These are phyloP conservation scores for Coelastrella sp. DNA, from an alignment of 139 green algal species.

Conservation along the genomic window DNA sequence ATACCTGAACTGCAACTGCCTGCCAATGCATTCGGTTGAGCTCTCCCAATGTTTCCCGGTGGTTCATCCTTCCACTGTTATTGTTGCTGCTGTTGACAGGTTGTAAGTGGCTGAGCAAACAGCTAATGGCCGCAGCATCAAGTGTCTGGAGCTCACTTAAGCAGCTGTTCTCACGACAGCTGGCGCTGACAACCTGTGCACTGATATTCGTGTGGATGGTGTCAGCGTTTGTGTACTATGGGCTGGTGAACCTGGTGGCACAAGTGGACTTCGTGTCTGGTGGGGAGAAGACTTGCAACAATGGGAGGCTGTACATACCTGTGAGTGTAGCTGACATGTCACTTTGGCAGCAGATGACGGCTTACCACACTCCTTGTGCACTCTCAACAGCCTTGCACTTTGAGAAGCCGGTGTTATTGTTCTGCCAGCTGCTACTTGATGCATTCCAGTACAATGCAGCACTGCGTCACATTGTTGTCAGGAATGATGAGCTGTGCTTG, in stretches of 20 bases:
- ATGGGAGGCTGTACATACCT: not conserved
- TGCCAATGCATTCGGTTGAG: too few relatives aligned
- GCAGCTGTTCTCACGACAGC: not conserved
- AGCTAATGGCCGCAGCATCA: not conserved
- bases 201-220: constrained; percentile 73
- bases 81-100: not conserved
- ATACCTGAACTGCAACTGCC: too few relatives aligned
- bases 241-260: constrained; percentile 79
- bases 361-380: not conserved
- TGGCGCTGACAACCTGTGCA: constrained; percentile 57
- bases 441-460: too few relatives aligned
- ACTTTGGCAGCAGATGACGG: not conserved
- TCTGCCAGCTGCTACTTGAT: too few relatives aligned
- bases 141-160: constrained; percentile 2
- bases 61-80: too few relatives aligned
- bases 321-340: not conserved
- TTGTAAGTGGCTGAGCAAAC: not conserved
- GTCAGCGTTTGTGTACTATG: constrained; percentile 76
- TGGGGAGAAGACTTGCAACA: constrained; percentile 1
- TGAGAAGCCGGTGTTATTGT: too few relatives aligned
- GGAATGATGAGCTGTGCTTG: too few relatives aligned
- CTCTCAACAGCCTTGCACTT: not conserved
- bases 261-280: constrained; percentile 49
- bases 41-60: too few relatives aligned
- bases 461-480: too few relatives aligned